These are phyloP conservation scores for Taiwanofungus camphoratus DNA, from an alignment of 1,284 basidiomycete genomes.

Conservation along the genomic window DNA sequence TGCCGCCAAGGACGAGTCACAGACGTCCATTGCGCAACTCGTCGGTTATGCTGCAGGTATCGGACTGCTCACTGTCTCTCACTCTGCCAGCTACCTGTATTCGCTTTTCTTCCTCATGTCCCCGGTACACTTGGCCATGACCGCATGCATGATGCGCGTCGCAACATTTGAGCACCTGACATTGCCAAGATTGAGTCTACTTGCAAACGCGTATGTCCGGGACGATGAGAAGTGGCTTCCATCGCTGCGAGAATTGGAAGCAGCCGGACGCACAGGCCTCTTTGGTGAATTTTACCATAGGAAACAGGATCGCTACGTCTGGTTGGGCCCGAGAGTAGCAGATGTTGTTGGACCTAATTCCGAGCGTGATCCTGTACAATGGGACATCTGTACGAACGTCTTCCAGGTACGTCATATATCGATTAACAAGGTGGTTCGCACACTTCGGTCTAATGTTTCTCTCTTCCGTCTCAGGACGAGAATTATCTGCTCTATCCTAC, in stretches of 20 bases:
- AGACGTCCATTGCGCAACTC: conserved; percentile 27
- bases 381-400: conserved; percentile 22
- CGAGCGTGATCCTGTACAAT: conserved; percentile 15
- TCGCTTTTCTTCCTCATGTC: conserved; percentile 23
- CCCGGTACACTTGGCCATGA: conserved; percentile 22
- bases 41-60: conserved; percentile 26
- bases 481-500: conserved; percentile 26
- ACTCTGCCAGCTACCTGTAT: conserved; percentile 27
- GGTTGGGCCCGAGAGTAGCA: conserved; percentile 22
- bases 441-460: background rate
- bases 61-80: conserved; percentile 25
- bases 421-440: background rate
- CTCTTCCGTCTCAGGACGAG: conserved; percentile 17
- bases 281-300: conserved; percentile 28
- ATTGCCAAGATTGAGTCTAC: conserved; percentile 21
- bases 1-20: conserved; percentile 29
- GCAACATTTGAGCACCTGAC: conserved; percentile 29
- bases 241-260: conserved; percentile 21
- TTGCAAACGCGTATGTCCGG: conserved; percentile 16
- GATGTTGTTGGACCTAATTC: conserved; percentile 17
- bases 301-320: conserved; percentile 19
- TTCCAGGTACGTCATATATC: conserved; percentile 20
- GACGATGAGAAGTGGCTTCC: conserved; percentile 7
- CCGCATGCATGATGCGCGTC: conserved; percentile 25
- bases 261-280: conserved; percentile 17